Evolutionary conservation across 2,329 filamentous ascomycete species (phyloP).

Genomic region (Didymella sp.): DNA sequence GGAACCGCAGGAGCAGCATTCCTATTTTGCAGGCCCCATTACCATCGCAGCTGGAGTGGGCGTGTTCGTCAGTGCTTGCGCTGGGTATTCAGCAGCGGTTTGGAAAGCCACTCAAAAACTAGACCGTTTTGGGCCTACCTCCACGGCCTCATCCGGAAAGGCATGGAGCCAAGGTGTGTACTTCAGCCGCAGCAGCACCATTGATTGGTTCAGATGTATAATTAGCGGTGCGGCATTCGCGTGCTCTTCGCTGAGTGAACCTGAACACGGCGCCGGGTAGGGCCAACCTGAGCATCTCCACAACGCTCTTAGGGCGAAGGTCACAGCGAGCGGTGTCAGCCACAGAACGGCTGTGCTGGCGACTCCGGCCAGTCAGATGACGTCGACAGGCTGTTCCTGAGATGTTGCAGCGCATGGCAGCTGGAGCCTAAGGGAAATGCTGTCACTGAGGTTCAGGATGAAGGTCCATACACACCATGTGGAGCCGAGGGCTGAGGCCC

Average conservation of each 20-base stretch:
- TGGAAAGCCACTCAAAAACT: conserved; percentile 34
- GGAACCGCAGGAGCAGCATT: conserved; percentile 37
- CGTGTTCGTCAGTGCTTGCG: conserved; percentile 31
- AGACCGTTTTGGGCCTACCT: conserved; percentile 26
- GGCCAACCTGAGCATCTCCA: conserved; percentile 33
- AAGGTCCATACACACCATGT: conserved; percentile 43
- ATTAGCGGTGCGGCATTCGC: conserved; percentile 46
- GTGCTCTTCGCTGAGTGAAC: conserved; percentile 41
- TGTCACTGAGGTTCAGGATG: conserved; percentile 43
- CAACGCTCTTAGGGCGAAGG: conserved; percentile 36
- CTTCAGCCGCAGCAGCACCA: conserved; percentile 26
- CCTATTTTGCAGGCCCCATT: conserved; percentile 34
- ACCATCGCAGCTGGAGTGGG: conserved; percentile 45
- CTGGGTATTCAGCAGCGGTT: conserved; percentile 41
- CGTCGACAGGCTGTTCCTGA: conserved; percentile 37
- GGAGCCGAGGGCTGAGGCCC: conserved; percentile 43
- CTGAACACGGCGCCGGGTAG: conserved; percentile 33
- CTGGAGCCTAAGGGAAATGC: conserved; percentile 40
- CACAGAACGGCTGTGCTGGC: conserved; percentile 48
- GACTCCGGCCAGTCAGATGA: conserved; percentile 42
- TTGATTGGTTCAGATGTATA: conserved; percentile 40
- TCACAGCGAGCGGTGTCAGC: conserved; percentile 39
- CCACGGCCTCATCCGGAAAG: conserved; percentile 37
- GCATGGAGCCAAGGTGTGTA: conserved; percentile 26
- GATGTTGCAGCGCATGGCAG: conserved; percentile 34